Evolutionary conservation across 768 basidiomycete genomes (phyloP), one percentile per base, ranked within the genome.

Genomic region (Mycena epipterygia): DNA sequence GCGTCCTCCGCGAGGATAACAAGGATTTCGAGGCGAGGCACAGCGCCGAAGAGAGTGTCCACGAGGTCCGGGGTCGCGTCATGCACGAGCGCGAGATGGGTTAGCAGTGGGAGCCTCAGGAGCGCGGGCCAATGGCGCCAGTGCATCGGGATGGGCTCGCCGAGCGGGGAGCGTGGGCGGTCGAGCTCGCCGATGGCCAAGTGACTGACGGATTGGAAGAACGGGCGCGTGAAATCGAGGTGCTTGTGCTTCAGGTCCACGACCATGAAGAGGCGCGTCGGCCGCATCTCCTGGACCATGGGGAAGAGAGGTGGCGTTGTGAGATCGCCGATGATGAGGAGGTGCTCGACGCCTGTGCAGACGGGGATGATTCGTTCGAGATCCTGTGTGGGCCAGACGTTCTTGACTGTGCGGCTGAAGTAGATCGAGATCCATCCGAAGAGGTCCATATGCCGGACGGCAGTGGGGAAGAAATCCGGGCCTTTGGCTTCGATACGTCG

Each of bases 241-340:
- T 42, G 49, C n/a, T 37, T 17, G 32, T 51, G 14, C 3, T 4
- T 6, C 17, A 51, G 16, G 48, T 51, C 48, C 21, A 30, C 27
- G 5, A 42, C 6, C 23, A 64, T 3, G 30, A 19, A n/a, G 0
- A 53, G 3, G 11, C 35, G 39, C 30, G 19, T 53, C 52, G 51
- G 62, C 25, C 62, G 62, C 51, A 53, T 64, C 7, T 30, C 35
- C 21, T 37, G 37, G 14, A 64, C 12, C 62, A 64, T 53, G 14
- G 62, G 21, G 17, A 64, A 29, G 9, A 64, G 2, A 3, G 37
- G 21, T 3, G 39, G 41, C 14, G 30, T 9, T 17, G 29, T 29
- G 5, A 33, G 29, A 23, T 30, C 23, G 12, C 48, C 48, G 23
- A 41, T 7, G 6, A 64, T 16, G 7, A 64, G 0, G 2, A 64